Conservation (phyloP, 1,139 yeast species). For the Sugiyamaella novakii region DNA sequence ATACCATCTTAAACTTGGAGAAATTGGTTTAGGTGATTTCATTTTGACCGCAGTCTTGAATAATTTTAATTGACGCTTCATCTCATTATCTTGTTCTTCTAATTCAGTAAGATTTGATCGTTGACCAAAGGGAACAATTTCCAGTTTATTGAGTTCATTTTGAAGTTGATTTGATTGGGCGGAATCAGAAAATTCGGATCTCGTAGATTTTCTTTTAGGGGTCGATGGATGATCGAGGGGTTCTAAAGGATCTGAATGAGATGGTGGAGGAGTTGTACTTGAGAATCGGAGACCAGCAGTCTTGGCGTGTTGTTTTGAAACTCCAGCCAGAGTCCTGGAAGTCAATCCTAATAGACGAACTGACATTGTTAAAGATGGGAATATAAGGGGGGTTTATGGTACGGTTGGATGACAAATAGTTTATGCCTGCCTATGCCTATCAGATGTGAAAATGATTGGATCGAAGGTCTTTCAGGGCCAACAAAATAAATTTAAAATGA, state of each 20-base stretch:
- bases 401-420: too few species aligned
- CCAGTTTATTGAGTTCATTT: conserved; percentile 27
- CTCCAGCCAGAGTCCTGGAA: background rate
- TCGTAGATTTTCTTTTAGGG: conserved; percentile 24
- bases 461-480: too few species aligned
- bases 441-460: too few species aligned
- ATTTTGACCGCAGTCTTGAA: conserved; percentile 69
- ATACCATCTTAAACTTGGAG: conserved; percentile 90
- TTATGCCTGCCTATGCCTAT: too few species aligned
- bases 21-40: conserved; percentile 75
- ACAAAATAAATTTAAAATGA: too few species aligned
- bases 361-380: conserved; percentile 5
- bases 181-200: conserved; percentile 22
- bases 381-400: too few species aligned
- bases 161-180: conserved; percentile 27
- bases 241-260: background rate
- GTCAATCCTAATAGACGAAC: conserved; percentile 7
- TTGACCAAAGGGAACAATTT: conserved; percentile 37
- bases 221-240: conserved; percentile 20
- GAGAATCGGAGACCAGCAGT: conserved; percentile 3
- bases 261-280: background rate
- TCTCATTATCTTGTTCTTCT: conserved; percentile 75
- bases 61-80: conserved; percentile 71
- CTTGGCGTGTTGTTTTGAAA: background rate
- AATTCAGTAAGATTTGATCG: conserved; percentile 55